Conservation (phyloP, 163 green algal genomes). For the Scenedesmus sp. region DNA sequence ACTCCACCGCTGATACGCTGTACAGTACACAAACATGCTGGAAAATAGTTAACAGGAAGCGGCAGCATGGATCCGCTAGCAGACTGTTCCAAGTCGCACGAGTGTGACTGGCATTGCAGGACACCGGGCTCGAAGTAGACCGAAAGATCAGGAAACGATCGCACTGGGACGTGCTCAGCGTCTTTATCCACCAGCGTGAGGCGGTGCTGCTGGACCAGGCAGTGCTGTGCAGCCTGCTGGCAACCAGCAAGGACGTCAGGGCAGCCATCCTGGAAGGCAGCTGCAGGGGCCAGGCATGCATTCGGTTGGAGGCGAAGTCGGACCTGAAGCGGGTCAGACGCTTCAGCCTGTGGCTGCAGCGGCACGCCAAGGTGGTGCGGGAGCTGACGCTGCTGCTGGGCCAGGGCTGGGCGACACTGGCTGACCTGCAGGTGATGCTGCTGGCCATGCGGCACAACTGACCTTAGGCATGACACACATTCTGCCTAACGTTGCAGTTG, state of each 20-base stretch:
- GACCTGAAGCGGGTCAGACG: not conserved
- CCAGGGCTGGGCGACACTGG: not conserved
- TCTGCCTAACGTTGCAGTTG: too few species aligned
- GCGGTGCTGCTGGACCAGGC: not conserved
- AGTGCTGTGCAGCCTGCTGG: conserved; percentile 3
- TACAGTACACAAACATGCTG: too few species aligned
- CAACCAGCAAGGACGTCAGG: not conserved
- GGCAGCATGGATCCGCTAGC: too few species aligned
- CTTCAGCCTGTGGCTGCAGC: conserved; percentile 6
- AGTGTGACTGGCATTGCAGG: too few species aligned
- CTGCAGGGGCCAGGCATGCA: not conserved
- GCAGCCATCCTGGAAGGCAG: not conserved
- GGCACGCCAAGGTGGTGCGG: not conserved
- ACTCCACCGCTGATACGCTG: too few species aligned
- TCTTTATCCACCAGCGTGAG: not conserved
- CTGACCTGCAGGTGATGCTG: not conserved
- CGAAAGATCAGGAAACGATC: not conserved
- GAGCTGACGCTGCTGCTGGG: not conserved
- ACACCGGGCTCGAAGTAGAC: not conserved
- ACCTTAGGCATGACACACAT: too few species aligned
- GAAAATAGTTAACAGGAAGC: too few species aligned
- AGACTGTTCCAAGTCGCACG: not conserved
- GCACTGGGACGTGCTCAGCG: conserved; percentile 5
- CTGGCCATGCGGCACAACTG: too few species aligned
- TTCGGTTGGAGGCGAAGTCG: not conserved